Base-by-base conservation (phyloP, 2,329 filamentous ascomycete genomes). In the Raffaelea arxii region DNA sequence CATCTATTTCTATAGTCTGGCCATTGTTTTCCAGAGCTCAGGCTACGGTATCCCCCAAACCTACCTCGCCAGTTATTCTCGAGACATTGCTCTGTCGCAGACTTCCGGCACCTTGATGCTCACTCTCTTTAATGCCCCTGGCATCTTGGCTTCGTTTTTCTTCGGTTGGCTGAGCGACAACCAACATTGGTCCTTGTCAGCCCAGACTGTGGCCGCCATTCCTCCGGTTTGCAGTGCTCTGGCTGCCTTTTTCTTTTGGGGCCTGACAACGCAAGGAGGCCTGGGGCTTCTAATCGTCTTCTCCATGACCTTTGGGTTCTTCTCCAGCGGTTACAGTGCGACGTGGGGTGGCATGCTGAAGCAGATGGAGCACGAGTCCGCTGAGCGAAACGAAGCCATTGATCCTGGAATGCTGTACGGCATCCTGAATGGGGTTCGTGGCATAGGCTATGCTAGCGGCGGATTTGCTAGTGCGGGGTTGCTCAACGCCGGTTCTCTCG, bases 241-340 rank as follows among this genome's bases (percentile, higher is more conserved):
- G 41, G 10, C 41, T 12, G n/a, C 41, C 16, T 41, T 39, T 23
- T 19, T 47, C 18, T 39, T 47, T 25, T 44, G 46, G 41, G 46
- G 46, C 14, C 35, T 47, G 14, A 30, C 46, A 12, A 23, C 40
- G 14, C 40, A 10, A 10, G 35, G 46, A 18, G 35, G 37, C 25
- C 10, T 47, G 32, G 41, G 35, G 16, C 18, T 47, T 6, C 25
- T 44, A 7, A 41, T 47, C 18, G 12, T 47, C 25, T 47, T 40
- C 22, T 44, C 46, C 9, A 30, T 47, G 18, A 39, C 36, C 16
- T 47, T 44, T 41, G 46, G 46, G 35, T 47, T 44, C 41, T 47
- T 47, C 18, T 19, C 32, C 19, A 39, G 46, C 19, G 46, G 46
- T 9, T 47, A 47, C 24, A 47, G 46, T 25, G 40, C 46, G 14